These are phyloP conservation scores for Acanthamoeba royreba DNA, from an alignment of 208 protist species.

Conservation along the genomic window DNA sequence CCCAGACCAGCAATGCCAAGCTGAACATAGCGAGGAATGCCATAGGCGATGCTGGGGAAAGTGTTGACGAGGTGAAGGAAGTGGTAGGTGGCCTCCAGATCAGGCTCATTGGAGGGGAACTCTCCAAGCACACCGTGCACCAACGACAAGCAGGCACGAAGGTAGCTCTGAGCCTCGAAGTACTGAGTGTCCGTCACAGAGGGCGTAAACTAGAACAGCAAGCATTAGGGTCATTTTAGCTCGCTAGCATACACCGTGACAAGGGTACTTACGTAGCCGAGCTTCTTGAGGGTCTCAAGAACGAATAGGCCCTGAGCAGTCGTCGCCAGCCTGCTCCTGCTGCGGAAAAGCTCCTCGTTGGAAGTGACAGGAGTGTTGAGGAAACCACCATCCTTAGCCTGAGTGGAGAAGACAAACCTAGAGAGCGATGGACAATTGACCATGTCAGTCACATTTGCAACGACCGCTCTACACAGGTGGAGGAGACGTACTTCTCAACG, in stretches of 20 bases:
- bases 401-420: background rate
- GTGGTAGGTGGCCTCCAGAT: background rate
- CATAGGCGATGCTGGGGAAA: background rate
- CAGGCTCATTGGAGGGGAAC: background rate
- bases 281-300: background rate
- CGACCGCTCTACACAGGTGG: background rate
- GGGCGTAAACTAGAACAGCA: background rate
- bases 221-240: no score
- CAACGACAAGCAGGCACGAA: background rate
- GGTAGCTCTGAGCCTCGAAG: background rate
- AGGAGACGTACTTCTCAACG: background rate
- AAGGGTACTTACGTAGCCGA: background rate
- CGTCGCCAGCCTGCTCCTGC: background rate
- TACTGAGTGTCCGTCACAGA: background rate
- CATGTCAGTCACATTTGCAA: background rate
- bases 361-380: background rate
- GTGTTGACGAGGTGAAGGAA: background rate
- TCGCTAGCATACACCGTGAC: no score
- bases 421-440: background rate
- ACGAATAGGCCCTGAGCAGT: background rate
- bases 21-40: background rate
- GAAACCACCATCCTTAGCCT: background rate
- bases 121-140: background rate
- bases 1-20: background rate
- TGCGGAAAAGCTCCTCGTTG: background rate